These are phyloP conservation scores for Avicennia marina DNA, from an alignment of 257 asterid species.

Conservation along the genomic window DNA sequence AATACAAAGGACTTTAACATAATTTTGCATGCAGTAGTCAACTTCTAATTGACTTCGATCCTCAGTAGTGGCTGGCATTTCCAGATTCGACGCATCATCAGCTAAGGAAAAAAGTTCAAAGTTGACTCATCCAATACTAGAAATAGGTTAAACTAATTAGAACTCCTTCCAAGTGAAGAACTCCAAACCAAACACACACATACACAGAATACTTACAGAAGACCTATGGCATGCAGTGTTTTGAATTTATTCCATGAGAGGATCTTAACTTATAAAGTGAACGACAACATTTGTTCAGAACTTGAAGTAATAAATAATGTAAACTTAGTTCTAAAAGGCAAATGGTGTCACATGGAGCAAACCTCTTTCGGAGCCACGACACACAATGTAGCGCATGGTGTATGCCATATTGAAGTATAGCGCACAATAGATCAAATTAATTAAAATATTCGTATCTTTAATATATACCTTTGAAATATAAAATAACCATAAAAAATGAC, in stretches of 20 bases:
- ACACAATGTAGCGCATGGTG: no score
- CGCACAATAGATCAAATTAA: no score
- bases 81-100: conserved; percentile 51
- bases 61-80: conserved; percentile 21
- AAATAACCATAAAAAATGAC: no score
- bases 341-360: no score
- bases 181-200: neutral
- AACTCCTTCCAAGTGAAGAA: conserved; percentile 9
- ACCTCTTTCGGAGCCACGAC: no score
- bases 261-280: neutral
- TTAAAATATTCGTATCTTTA: no score
- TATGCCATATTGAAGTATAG: no score
- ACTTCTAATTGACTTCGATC: conserved; percentile 33
- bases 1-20: conserved; percentile 79
- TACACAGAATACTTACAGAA: conserved; percentile 5
- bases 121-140: conserved; percentile 89
- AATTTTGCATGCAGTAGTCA: conserved; percentile 63
- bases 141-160: conserved; percentile 23
- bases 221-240: conserved; percentile 3
- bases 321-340: no score
- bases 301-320: conserved; percentile 5
- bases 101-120: conserved; percentile 75
- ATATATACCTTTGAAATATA: no score
- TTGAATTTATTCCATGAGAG: neutral
- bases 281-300: neutral